These are phyloP conservation scores for Fusarium kyushuense DNA, from an alignment of 2,329 filamentous ascomycete genomes.

Conservation along the genomic window DNA sequence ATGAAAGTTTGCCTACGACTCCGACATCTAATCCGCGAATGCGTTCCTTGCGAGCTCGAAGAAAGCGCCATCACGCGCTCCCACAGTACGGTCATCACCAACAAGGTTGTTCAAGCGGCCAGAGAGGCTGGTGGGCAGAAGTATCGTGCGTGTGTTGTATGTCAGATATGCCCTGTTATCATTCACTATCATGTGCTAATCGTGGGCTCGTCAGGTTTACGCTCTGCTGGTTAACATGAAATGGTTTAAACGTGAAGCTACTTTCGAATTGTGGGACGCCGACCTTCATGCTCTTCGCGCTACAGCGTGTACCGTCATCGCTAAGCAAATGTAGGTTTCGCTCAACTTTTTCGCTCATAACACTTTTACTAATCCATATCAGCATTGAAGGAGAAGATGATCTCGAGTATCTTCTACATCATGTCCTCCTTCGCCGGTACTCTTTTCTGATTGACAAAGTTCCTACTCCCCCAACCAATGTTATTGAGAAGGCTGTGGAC, in stretches of 20 bases:
- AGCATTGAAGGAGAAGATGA: slow-evolving; percentile 90
- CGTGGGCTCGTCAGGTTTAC: slow-evolving; percentile 64
- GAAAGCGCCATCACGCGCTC: slow-evolving; percentile 78
- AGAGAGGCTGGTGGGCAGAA: slow-evolving; percentile 83
- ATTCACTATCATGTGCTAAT: slow-evolving; percentile 1
- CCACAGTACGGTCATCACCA: slow-evolving; percentile 88
- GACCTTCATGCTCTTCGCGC: slow-evolving; percentile 84
- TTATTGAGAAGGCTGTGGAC: slow-evolving; percentile 93
- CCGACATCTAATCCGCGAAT: slow-evolving; percentile 89
- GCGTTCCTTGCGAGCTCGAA: slow-evolving; percentile 90
- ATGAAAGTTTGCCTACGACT: slow-evolving; percentile 91
- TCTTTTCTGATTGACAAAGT: slow-evolving; percentile 80
- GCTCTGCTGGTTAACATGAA: slow-evolving; percentile 78
- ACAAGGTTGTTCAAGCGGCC: slow-evolving; percentile 81
- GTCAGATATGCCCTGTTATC: slow-evolving; percentile 13
- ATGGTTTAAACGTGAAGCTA: slow-evolving; percentile 84
- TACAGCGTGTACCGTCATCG: slow-evolving; percentile 88
- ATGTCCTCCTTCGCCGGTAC: slow-evolving; percentile 88
- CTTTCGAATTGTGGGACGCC: slow-evolving; percentile 90
- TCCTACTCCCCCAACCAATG: slow-evolving; percentile 82
- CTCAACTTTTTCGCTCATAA: background rate
- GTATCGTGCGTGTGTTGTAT: slow-evolving; percentile 78
- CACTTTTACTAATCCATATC: background rate
- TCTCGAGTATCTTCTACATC: slow-evolving; percentile 79
- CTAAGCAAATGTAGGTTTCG: slow-evolving; percentile 75